Evolutionary conservation across 148 eudicot genomes (phyloP).

Genomic region (Polygonum maritimum): DNA sequence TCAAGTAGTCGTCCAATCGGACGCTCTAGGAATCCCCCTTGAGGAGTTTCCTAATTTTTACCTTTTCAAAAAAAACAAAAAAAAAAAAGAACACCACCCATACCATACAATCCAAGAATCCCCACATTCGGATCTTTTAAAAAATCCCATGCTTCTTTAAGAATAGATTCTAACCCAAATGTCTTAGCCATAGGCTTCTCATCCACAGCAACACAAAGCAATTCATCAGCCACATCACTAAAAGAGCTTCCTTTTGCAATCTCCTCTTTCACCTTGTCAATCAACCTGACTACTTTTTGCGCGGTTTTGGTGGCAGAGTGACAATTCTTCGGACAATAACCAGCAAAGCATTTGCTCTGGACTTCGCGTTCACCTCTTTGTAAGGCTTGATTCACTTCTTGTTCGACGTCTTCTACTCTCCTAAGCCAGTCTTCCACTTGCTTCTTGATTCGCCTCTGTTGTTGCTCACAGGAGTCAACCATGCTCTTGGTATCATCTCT

Average conservation of each 20-base stretch:
- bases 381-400: slow-evolving; percentile 20
- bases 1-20: too few species aligned
- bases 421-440: slow-evolving; percentile 33
- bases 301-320: slow-evolving; percentile 18
- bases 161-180: slow-evolving; percentile 23
- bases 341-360: neutral
- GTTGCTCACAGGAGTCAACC: slow-evolving; percentile 20
- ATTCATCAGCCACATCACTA: slow-evolving; percentile 17
- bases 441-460: slow-evolving; percentile 16
- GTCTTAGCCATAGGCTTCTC: slow-evolving; percentile 22
- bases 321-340: slow-evolving; percentile 14
- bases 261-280: slow-evolving; percentile 13
- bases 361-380: neutral
- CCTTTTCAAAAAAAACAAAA: too few species aligned
- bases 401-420: slow-evolving; percentile 16
- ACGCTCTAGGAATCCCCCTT: too few species aligned
- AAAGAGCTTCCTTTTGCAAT: slow-evolving; percentile 14
- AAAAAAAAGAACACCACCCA: too few species aligned
- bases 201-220: slow-evolving; percentile 9
- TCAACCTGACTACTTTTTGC: slow-evolving; percentile 19
- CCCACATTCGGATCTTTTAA: slow-evolving; percentile 26
- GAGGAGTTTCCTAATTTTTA: too few species aligned
- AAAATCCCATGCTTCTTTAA: slow-evolving; percentile 13
- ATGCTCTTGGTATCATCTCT: slow-evolving; percentile 25
- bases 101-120: slow-evolving; percentile 37